Percentiles rank a stretch among this genome's conserved stretches.
Conservation (phyloP, 73 alveolate genomes). For the Breviolum minutum region DNA sequence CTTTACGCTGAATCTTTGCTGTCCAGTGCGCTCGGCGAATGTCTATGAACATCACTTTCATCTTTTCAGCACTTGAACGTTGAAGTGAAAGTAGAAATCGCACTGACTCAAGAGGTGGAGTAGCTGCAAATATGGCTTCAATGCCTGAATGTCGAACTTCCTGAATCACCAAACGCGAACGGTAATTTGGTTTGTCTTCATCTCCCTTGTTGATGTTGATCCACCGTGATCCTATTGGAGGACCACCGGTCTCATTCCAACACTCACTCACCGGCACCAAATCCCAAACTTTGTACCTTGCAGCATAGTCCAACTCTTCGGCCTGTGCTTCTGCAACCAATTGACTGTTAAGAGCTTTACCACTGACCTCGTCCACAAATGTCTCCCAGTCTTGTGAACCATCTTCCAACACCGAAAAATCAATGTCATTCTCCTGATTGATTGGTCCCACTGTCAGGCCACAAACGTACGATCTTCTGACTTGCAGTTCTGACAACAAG, state of each 20-base stretch:
- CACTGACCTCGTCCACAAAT: slow-evolving; percentile 30
- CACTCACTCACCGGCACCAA: background rate
- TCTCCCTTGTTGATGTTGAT: slow-evolving; percentile 73
- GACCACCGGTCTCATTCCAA: background rate
- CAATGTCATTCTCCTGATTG: background rate
- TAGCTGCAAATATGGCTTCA: slow-evolving; percentile 45
- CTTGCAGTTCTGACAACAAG: background rate
- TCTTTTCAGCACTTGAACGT: background rate
- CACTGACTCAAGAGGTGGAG: slow-evolving; percentile 37
- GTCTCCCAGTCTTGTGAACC: background rate
- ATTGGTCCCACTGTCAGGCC: background rate
- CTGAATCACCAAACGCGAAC: slow-evolving; percentile 19
- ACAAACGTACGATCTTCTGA: background rate
- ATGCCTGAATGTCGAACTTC: background rate
- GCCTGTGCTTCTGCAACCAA: background rate
- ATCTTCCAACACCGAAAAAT: background rate
- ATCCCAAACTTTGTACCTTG: background rate
- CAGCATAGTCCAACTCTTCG: slow-evolving; percentile 12
- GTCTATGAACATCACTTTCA: slow-evolving; percentile 39
- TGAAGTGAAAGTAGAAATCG: slow-evolving; percentile 1
- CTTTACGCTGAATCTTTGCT: background rate
- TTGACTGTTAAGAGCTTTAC: background rate
- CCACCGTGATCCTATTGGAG: slow-evolving; percentile 13
- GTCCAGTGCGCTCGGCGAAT: slow-evolving; percentile 43
- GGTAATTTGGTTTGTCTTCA: background rate